Base-by-base conservation (phyloP, 2,329 filamentous ascomycete species). In the Sphaerulina vaccinii region DNA sequence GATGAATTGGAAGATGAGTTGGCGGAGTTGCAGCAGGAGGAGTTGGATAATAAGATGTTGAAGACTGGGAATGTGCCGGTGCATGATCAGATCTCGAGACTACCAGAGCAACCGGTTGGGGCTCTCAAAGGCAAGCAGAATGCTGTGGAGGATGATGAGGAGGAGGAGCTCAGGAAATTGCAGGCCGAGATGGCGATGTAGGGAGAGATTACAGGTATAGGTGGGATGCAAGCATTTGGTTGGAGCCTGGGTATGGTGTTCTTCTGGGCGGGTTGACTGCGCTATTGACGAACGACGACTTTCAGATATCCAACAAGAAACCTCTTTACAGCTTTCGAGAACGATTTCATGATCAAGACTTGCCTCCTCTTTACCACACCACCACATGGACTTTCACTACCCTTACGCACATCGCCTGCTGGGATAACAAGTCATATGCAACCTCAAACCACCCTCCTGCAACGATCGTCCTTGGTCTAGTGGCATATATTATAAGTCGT, bases 131-230 rank as follows among this genome's bases (percentile, higher is more conserved):
- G 37, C 15, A 41, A 76, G 65, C 67, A 69, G 55, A 70, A 72
- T 61, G 55, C 61, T 15, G 47, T 44, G 29, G 84, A 87, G 68
- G 91, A 96, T 71, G 92, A 97, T 79, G 93, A 97, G 69, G 92
- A 97, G 72, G 92, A 86, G 65, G 92, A 97, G 75, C 78, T 97
- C 67, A 83, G 87, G 72, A 96, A 93, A 75, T 73, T 99, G 62
- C 90, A 95, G 70, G 91, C 90, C 29, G 92, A 96, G 73, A 97
- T 97, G 92, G 91, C 91, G 60, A 96, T 96, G 86, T 95, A 72
- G 68, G 32, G 29, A 4, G 10, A 13, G 19, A 45, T 15, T 3
- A 15, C n/a, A 19, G 15, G 16, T 3, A 19, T 21, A 15, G 29
- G 27, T 16, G 33, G 33, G 15, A 45, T 24, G 42, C 42, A 35